A percentile compares a stretch with the other conserved stretches of the same genome.
Evolutionary conservation across 306 rosid species (phyloP).

Genomic region (Medicago arabica): DNA sequence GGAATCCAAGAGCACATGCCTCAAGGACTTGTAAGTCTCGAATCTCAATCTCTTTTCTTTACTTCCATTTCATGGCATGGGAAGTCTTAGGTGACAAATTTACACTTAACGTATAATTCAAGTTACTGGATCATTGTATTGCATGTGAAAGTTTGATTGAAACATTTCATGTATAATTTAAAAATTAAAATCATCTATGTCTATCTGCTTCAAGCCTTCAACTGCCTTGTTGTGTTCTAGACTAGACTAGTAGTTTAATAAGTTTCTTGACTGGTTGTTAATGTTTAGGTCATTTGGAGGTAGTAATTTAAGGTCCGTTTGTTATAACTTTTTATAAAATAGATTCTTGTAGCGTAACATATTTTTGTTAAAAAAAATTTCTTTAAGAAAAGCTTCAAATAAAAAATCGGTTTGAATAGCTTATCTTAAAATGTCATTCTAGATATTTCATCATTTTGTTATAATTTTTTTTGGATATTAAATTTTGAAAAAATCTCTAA

Average conservation of each 20-base stretch:
- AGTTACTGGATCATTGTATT: no score
- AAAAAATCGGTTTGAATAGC: no score
- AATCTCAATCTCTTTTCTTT: constrained; percentile 12
- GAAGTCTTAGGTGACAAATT: not conserved
- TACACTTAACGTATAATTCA: no score
- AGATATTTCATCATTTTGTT: no score
- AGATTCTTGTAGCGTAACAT: no score
- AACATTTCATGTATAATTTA: not conserved
- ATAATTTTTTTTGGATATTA: no score
- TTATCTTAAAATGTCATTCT: no score
- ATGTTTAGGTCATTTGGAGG: not conserved
- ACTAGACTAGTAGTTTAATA: not conserved
- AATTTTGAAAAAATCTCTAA: no score
- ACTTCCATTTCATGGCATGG: not conserved
- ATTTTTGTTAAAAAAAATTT: no score
- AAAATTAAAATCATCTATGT: not conserved
- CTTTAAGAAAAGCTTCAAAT: no score
- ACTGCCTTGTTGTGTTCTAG: not conserved
- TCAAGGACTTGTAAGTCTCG: constrained; percentile 65
- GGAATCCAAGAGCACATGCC: constrained; percentile 60
- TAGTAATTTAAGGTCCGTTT: no score
- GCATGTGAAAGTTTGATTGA: not conserved
- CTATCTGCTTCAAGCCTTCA: not conserved
- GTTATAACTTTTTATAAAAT: no score
- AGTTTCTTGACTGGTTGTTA: constrained; percentile 58